Evolutionary conservation across 2,329 filamentous ascomycete genomes (phyloP).

Genomic region (Drechslerella dactyloides): DNA sequence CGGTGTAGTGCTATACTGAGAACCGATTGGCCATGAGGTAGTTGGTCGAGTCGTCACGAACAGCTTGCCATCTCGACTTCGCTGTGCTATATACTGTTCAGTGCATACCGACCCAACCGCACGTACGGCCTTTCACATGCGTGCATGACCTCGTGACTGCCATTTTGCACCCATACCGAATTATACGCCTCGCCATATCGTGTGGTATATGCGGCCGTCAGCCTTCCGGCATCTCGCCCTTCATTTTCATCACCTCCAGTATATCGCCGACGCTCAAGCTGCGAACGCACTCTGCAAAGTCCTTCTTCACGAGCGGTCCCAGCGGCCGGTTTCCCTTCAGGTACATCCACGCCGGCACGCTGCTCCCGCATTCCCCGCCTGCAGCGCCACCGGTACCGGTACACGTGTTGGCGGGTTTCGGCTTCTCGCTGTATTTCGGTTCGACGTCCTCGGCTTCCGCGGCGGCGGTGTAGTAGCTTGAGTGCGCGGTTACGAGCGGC

Average conservation of each 20-base stretch:
- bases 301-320: conserved; percentile 47
- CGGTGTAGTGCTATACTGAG: too few species aligned
- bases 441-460: neutral
- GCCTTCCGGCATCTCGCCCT: conserved; percentile 48
- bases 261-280: conserved; percentile 50
- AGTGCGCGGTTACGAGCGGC: conserved; percentile 16
- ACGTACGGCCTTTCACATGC: too few species aligned
- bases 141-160: too few species aligned
- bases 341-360: conserved; percentile 40
- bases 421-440: neutral
- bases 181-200: neutral
- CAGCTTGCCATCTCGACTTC: too few species aligned
- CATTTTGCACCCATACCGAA: too few species aligned
- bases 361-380: neutral
- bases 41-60: too few species aligned
- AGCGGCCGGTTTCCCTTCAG: conserved; percentile 48
- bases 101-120: too few species aligned
- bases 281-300: conserved; percentile 48
- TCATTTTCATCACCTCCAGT: conserved; percentile 50
- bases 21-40: too few species aligned
- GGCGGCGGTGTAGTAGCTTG: conserved; percentile 22
- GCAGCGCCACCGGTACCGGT: conserved; percentile 17
- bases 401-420: neutral
- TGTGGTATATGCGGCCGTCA: neutral
- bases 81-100: too few species aligned